These are phyloP conservation scores for Theobroma grandiflorum DNA, from an alignment of 441 rosid genomes.

Conservation along the genomic window DNA sequence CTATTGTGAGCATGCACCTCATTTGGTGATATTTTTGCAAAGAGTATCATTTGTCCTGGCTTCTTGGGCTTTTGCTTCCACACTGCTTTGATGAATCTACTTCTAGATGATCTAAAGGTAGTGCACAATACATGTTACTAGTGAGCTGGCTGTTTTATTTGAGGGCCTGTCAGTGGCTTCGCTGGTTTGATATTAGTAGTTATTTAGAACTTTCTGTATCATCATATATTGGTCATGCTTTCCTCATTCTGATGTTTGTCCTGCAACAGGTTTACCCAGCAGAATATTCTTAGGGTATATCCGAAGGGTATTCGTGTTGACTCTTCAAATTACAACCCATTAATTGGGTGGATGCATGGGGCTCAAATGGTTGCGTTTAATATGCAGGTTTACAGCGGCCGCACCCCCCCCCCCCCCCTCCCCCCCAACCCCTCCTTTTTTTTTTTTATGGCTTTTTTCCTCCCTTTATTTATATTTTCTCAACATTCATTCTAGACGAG, in stretches of 20 bases:
- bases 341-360: conserved; percentile 92
- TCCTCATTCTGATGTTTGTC: conserved; percentile 18
- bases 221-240: neutral
- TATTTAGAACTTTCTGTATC: neutral
- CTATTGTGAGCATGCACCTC: neutral
- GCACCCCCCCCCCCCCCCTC: conserved; percentile 3
- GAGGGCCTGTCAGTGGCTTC: neutral
- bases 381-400: conserved; percentile 82
- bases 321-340: conserved; percentile 93
- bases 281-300: conserved; percentile 80
- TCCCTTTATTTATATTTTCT: neutral
- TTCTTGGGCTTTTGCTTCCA: neutral
- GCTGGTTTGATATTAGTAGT: neutral
- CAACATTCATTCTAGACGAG: neutral
- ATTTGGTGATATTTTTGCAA: neutral
- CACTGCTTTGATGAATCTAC: neutral
- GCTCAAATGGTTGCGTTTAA: conserved; percentile 99
- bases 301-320: conserved; percentile 84
- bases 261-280: conserved; percentile 76
- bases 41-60: neutral
- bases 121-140: neutral
- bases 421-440: neutral
- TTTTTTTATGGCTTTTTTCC: neutral
- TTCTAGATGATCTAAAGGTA: neutral
- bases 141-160: neutral